Evolutionary conservation across 2,329 filamentous ascomycete genomes (phyloP), one percentile per base, ranked within the genome.

Genomic region (Penicillium sp.): DNA sequence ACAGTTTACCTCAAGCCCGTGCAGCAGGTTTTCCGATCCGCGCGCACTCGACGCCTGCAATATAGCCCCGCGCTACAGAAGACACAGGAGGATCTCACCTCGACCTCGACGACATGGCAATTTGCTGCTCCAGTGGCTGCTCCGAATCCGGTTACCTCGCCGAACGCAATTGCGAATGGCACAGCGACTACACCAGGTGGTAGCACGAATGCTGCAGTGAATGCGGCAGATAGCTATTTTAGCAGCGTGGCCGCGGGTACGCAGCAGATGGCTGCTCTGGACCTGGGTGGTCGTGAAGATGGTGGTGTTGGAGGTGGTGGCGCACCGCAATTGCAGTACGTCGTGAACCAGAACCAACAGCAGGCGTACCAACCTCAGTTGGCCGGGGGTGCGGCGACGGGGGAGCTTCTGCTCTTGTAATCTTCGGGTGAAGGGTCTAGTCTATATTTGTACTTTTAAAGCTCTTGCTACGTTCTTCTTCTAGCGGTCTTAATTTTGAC

Each of bases 1-100:
- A 99, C 95, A 0, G 94, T 99, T 56, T 99, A 99, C 77, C 87
- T 99, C 54, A 99, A 99, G 77, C 95, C 95, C 3, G 94, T 99
- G 6, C 93, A 98, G 75, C 94, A 95, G 58, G 95, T 99, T 9
- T 99, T 99, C 84, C 90, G 95, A 61, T 90, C 90, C 19, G 94
- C 95, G 13, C 87, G 95, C 15, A 90, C 92, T 1, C 86, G 92
- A 23, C 89, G 88, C 60, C 84, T 99, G 2, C 84, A 88, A 59
- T 91, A 96, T 57, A 94, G 90, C 2, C 93, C 94, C 0, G 93
- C 93, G 0, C 82, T 99, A 45, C 95, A 97, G 78, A 89, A 87
- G 66, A 86, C 86, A 1, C 84, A 83, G 19, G 79, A 85, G 64
- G 75, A 82, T 31, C 66, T 69, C 54, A 70, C 69, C 29, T 72